Conservation (phyloP, 352 stramenopile genomes). For the Globisporangium solare region DNA sequence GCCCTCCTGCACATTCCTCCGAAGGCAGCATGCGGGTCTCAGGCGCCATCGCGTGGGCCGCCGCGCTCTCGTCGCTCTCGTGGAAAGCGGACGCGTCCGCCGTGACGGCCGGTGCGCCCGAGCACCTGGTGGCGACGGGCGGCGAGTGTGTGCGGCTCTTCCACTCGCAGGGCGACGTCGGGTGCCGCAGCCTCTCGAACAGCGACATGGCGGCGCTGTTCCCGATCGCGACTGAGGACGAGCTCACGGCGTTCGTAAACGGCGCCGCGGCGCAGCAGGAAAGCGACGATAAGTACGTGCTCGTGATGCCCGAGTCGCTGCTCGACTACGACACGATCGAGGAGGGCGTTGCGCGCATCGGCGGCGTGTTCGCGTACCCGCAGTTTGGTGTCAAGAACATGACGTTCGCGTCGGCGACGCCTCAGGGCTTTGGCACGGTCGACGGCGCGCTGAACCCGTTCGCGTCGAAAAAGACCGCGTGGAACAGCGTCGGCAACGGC, state of each 20-base stretch:
- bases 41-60: neutral
- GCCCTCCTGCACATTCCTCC: too few relatives aligned
- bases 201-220: conserved; percentile 55
- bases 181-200: conserved; percentile 51
- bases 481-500: conserved; percentile 56
- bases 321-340: conserved; percentile 33
- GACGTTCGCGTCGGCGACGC: conserved; percentile 43
- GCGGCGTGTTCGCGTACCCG: conserved; percentile 60
- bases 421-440: conserved; percentile 55
- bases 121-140: conserved; percentile 55
- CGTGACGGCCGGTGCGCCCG: conserved; percentile 55
- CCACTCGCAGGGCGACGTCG: conserved; percentile 60
- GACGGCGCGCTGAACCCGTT: conserved; percentile 75
- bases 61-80: neutral
- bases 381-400: conserved; percentile 28
- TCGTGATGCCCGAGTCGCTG: conserved; percentile 67
- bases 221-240: conserved; percentile 33
- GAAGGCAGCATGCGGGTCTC: conserved; percentile 6
- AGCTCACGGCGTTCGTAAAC: conserved; percentile 40
- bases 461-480: conserved; percentile 39
- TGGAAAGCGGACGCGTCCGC: conserved; percentile 29
- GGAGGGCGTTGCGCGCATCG: conserved; percentile 30
- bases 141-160: conserved; percentile 78
- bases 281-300: conserved; percentile 36
- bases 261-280: conserved; percentile 21